Percentiles rank a stretch among this genome's conserved stretches.
phyloP scores from a whole-genome alignment of 257 asterid species.

The Capsicum chinense region DNA sequence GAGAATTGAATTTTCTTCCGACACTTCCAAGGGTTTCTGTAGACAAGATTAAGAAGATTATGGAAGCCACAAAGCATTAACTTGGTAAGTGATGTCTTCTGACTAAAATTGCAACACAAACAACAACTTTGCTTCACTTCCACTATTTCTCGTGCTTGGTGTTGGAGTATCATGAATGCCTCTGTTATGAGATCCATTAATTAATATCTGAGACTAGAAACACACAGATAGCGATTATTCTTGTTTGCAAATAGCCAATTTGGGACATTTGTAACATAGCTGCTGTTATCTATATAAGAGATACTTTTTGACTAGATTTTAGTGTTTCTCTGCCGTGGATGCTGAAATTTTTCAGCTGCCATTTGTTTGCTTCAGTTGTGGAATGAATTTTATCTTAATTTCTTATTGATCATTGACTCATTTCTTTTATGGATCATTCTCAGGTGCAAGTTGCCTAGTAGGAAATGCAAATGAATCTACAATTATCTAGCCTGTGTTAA shows the following conservation, averaged over 20 bases:
- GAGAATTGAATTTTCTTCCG: conserved; percentile 64
- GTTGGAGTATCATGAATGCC: too few relatives aligned
- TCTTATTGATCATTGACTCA: neutral
- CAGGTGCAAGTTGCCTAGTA: conserved; percentile 49
- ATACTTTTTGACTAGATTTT: too few relatives aligned
- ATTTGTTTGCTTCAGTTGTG: neutral
- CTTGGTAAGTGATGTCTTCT: conserved; percentile 49
- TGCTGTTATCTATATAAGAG: too few relatives aligned
- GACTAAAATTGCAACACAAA: neutral
- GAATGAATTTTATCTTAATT: neutral
- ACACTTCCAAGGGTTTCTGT: conserved; percentile 65
- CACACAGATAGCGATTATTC: too few relatives aligned
- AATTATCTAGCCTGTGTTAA: conserved; percentile 54
- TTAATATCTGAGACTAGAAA: too few relatives aligned
- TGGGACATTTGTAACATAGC: too few relatives aligned
- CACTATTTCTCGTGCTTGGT: neutral
- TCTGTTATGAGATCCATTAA: too few relatives aligned
- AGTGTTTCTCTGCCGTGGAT: too few relatives aligned
- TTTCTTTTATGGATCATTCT: conserved; percentile 30
- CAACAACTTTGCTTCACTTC: neutral
- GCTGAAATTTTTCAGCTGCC: too few relatives aligned
- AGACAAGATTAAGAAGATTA: conserved; percentile 56
- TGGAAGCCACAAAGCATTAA: conserved; percentile 34
- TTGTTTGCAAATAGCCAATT: too few relatives aligned
- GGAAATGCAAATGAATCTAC: conserved; percentile 36